A percentile compares a stretch with the other conserved stretches of the same genome.
These are phyloP conservation scores for Alternaria triticimaculans DNA, from an alignment of 2,329 filamentous ascomycete genomes.

Conservation along the genomic window DNA sequence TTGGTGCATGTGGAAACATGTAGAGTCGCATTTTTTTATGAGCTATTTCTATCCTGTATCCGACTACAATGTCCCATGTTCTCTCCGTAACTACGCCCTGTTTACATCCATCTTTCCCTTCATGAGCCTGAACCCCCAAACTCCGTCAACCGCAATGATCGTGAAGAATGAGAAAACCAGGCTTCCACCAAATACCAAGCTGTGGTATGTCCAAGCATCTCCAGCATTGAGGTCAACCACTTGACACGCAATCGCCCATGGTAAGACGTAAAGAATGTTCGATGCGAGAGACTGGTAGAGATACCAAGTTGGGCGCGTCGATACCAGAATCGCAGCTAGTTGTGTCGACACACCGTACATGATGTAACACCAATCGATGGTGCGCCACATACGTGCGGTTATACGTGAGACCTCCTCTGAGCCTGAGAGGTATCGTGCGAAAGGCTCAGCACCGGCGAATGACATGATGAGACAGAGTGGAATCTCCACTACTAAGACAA, in stretches of 20 bases:
- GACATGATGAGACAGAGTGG: conserved; percentile 69
- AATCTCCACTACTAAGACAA: conserved; percentile 66
- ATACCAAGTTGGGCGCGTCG: conserved; percentile 71
- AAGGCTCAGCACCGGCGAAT: conserved; percentile 63
- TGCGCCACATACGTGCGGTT: conserved; percentile 69
- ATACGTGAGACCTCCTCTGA: conserved; percentile 65
- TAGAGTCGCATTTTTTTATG: rapidly evolving
- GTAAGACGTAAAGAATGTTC: conserved; percentile 72
- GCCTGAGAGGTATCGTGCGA: conserved; percentile 67
- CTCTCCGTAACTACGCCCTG: background rate
- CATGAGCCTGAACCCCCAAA: conserved; percentile 53
- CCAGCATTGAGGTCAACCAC: conserved; percentile 44
- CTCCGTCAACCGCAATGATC: conserved; percentile 56
- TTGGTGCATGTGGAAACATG: background rate
- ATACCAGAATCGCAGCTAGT: conserved; percentile 68
- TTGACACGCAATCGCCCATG: conserved; percentile 71
- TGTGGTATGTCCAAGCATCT: conserved; percentile 72
- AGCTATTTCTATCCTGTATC: background rate
- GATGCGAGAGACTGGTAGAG: conserved; percentile 70
- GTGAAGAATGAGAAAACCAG: conserved; percentile 71
- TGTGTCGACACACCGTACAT: conserved; percentile 72
- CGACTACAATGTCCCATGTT: rapidly evolving
- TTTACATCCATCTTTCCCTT: background rate
- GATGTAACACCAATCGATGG: conserved; percentile 67
- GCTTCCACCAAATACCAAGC: conserved; percentile 71